Conservation (phyloP, 1,284 basidiomycete species). For the Moesziomyces sp. region DNA sequence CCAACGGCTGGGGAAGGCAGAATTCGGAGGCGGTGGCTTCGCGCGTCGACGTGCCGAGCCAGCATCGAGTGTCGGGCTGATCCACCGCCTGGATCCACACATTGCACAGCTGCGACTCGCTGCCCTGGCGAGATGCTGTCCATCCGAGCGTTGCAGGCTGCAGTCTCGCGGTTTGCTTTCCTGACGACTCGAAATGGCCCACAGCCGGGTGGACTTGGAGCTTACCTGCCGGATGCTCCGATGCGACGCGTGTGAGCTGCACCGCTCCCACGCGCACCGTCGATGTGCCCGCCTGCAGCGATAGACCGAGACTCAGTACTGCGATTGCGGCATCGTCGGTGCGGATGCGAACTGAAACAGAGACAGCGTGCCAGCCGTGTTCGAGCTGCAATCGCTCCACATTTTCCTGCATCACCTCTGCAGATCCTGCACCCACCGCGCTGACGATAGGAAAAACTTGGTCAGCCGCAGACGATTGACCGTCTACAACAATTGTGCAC, state of each 20-base stretch:
- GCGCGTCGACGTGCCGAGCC: conserved; percentile 40
- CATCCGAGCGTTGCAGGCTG: conserved; percentile 10
- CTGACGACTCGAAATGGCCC: background rate
- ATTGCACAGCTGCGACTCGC: conserved; percentile 10
- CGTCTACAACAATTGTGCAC: conserved; percentile 15
- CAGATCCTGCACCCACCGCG: background rate
- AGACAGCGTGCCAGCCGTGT: conserved; percentile 11
- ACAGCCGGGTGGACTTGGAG: conserved; percentile 11
- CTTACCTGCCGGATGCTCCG: background rate
- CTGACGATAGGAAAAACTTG: background rate
- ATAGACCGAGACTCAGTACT: conserved; percentile 18
- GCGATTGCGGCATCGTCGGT: background rate
- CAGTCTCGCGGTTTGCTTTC: background rate
- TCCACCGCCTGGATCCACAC: conserved; percentile 22
- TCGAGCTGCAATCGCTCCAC: background rate
- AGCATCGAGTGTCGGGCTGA: conserved; percentile 10
- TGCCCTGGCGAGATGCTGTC: background rate
- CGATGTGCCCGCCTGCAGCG: background rate
- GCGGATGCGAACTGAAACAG: background rate
- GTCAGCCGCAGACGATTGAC: background rate
- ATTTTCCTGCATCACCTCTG: background rate
- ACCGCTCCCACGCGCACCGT: conserved; percentile 20
- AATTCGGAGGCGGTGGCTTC: conserved; percentile 33
- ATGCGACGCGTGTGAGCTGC: conserved; percentile 3
- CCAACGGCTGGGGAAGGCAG: conserved; percentile 13